Evolutionary conservation across 495 filamentous ascomycete species (phyloP).

Genomic region (Aeminium ludgeri): DNA sequence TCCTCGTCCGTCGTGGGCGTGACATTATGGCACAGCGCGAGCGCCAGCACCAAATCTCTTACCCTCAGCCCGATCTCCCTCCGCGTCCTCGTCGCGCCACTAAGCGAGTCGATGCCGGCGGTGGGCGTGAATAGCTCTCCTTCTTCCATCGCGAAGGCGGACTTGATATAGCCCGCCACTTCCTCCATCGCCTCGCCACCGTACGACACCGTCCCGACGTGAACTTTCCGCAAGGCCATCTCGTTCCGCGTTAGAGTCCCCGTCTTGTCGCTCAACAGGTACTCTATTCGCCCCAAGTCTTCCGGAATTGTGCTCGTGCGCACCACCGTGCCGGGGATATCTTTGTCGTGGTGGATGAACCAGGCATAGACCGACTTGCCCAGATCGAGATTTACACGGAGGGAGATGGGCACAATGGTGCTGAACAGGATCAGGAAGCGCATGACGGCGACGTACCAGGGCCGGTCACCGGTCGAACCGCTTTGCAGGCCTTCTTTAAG

Average conservation of each 20-base stretch:
- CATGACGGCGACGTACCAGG: constrained; percentile 92
- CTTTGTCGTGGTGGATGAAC: constrained; percentile 83
- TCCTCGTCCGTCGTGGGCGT: constrained; percentile 71
- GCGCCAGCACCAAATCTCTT: constrained; percentile 72
- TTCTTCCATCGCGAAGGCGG: constrained; percentile 40
- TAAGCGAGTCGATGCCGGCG: constrained; percentile 25
- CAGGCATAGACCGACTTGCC: constrained; percentile 90
- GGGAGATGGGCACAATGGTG: constrained; percentile 92
- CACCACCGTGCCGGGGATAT: constrained; percentile 81
- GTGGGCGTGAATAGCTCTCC: constrained; percentile 52
- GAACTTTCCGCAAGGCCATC: constrained; percentile 85
- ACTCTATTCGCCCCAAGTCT: constrained; percentile 89
- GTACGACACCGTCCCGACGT: constrained; percentile 94
- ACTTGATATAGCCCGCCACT: constrained; percentile 66
- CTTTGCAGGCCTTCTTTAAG: constrained; percentile 51
- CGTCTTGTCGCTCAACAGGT: constrained; percentile 92
- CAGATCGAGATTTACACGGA: constrained; percentile 92
- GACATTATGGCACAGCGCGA: constrained; percentile 94
- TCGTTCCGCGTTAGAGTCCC: constrained; percentile 91
- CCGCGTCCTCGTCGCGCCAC: constrained; percentile 49
- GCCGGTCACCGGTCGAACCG: constrained; percentile 20
- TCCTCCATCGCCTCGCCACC: constrained; percentile 98
- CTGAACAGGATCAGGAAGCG: constrained; percentile 96
- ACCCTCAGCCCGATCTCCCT: constrained; percentile 89
- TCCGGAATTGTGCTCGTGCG: constrained; percentile 95